Conservation (phyloP, 805 yeast genomes). For the Yamadazyma sp. region DNA sequence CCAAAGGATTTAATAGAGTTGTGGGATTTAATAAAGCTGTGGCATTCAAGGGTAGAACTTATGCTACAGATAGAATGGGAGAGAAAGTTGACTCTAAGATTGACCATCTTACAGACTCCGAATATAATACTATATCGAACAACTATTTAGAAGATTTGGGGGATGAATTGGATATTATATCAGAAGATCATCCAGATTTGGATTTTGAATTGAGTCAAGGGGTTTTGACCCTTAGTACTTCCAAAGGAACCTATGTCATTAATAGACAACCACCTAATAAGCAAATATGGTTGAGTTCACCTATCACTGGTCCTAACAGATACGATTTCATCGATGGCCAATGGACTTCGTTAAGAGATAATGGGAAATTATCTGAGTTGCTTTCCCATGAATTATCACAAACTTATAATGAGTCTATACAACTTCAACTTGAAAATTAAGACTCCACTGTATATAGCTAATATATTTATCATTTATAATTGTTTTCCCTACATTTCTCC, state of each 20-base stretch:
- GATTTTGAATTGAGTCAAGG: conserved; percentile 84
- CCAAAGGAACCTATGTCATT: conserved; percentile 81
- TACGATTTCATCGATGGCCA: conserved; percentile 64
- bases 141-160: conserved; percentile 65
- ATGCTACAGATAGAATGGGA: conserved; percentile 13
- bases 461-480: background rate
- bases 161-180: conserved; percentile 63
- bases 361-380: conserved; percentile 30
- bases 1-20: too few species aligned
- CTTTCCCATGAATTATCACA: conserved; percentile 29
- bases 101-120: conserved; percentile 40
- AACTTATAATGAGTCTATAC: conserved; percentile 22
- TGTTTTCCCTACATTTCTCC: too few species aligned
- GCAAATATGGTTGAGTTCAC: conserved; percentile 95
- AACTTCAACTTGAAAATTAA: conserved; percentile 16
- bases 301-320: conserved; percentile 85
- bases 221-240: conserved; percentile 68
- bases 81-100: conserved; percentile 35
- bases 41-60: conserved; percentile 4
- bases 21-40: background rate
- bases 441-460: background rate
- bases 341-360: conserved; percentile 81
- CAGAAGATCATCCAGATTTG: conserved; percentile 61
- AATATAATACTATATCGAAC: conserved; percentile 66
- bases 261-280: conserved; percentile 97